These are phyloP conservation scores for Amesomyces nigricolor DNA, from an alignment of 2,329 filamentous ascomycete genomes.

Conservation along the genomic window DNA sequence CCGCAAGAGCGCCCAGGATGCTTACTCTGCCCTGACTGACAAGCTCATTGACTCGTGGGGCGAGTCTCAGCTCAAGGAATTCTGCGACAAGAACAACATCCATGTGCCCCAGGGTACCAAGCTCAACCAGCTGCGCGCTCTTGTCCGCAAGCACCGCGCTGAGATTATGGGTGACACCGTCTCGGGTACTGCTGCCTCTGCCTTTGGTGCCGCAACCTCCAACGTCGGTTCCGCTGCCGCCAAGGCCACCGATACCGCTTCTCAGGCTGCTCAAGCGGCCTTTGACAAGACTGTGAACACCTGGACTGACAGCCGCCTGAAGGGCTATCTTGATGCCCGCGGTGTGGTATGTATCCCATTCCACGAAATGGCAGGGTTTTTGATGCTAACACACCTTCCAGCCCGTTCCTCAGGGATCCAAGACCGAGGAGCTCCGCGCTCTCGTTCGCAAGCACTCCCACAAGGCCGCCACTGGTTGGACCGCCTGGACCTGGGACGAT, in stretches of 20 bases:
- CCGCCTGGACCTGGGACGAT: slow-evolving; percentile 74
- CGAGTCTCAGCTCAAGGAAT: slow-evolving; percentile 83
- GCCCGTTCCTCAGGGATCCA: slow-evolving; percentile 65
- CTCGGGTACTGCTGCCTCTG: slow-evolving; percentile 50
- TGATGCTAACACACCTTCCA: not conserved
- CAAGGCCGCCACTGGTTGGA: slow-evolving; percentile 62
- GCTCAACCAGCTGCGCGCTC: slow-evolving; percentile 79
- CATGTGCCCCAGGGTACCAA: slow-evolving; percentile 81
- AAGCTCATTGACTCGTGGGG: slow-evolving; percentile 85
- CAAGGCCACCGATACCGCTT: slow-evolving; percentile 65
- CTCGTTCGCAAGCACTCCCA: slow-evolving; percentile 68
- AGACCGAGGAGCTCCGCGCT: slow-evolving; percentile 66
- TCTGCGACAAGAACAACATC: slow-evolving; percentile 85
- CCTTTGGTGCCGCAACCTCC: slow-evolving; percentile 66
- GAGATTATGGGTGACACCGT: slow-evolving; percentile 62
- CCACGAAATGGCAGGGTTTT: not conserved
- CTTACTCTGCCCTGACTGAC: slow-evolving; percentile 72
- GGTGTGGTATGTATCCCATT: slow-evolving; percentile 43
- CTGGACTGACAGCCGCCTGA: slow-evolving; percentile 74
- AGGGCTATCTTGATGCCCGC: slow-evolving; percentile 71
- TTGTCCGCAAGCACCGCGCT: slow-evolving; percentile 82
- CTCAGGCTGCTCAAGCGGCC: slow-evolving; percentile 56
- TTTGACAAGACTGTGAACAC: slow-evolving; percentile 57
- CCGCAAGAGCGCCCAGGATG: slow-evolving; percentile 59
- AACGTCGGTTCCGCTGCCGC: slow-evolving; percentile 72